phyloP scores from a whole-genome alignment of 768 basidiomycete genomes.

The Porphyrellus cyaneotinctus region DNA sequence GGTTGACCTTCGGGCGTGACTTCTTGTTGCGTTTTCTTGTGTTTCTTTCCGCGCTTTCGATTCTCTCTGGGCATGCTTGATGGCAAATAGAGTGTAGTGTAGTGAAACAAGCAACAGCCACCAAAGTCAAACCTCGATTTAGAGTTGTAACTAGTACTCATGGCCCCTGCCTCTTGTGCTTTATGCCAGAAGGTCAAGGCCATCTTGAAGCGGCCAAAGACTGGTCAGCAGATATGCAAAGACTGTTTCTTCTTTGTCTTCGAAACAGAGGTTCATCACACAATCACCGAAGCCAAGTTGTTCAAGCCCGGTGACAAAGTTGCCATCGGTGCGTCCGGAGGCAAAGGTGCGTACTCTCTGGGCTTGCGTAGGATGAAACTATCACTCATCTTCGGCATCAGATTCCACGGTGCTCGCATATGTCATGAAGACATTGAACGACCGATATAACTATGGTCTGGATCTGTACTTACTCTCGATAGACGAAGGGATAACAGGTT shows the following conservation, averaged over 20 bases:
- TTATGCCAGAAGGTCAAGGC: constrained; percentile 74
- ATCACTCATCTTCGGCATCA: constrained; percentile 29
- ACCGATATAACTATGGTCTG: constrained; percentile 89
- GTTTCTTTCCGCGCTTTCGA: constrained; percentile 73
- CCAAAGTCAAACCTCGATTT: constrained; percentile 7
- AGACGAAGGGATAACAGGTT: constrained; percentile 98
- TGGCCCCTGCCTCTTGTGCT: constrained; percentile 80
- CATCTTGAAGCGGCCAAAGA: constrained; percentile 93
- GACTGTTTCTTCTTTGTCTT: constrained; percentile 96
- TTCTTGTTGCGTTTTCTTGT: constrained; percentile 46
- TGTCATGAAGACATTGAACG: constrained; percentile 94
- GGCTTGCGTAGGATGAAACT: neutral
- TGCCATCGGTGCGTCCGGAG: constrained; percentile 97
- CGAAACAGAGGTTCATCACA: constrained; percentile 97
- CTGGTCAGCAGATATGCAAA: constrained; percentile 95
- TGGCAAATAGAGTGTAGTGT: too few relatives aligned
- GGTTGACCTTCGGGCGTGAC: constrained; percentile 2
- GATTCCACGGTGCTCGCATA: constrained; percentile 98
- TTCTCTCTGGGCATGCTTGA: constrained; percentile 65
- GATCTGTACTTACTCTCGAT: constrained; percentile 92
- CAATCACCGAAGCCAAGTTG: constrained; percentile 76
- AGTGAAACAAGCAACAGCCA: neutral
- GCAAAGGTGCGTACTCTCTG: constrained; percentile 66
- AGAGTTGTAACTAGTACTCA: constrained; percentile 26
- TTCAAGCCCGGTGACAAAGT: constrained; percentile 90